These are phyloP conservation scores for Ogataea ganodermae DNA, from an alignment of 805 yeast genomes.

Conservation along the genomic window DNA sequence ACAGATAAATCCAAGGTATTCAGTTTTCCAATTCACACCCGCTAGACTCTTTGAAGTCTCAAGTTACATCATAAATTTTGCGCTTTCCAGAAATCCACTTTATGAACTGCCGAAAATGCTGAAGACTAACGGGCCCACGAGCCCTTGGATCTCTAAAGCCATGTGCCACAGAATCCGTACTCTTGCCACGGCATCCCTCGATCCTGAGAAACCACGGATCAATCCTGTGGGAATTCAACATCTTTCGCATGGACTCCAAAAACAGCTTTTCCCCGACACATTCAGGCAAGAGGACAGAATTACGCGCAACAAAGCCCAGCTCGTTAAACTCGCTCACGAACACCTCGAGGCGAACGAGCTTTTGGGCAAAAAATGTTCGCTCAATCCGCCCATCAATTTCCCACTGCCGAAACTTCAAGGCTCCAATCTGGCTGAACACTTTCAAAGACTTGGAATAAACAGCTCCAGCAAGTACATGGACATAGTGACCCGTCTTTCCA, in stretches of 20 bases:
- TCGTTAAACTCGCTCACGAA: constrained; percentile 55
- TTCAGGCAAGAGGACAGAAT: constrained; percentile 22
- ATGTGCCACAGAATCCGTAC: background rate
- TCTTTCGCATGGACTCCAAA: constrained; percentile 57
- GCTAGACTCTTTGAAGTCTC: no score
- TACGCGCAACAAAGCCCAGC: constrained; percentile 34
- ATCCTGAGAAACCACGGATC: constrained; percentile 48
- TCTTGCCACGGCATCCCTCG: background rate
- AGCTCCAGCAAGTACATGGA: constrained; percentile 61
- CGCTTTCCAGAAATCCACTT: no score
- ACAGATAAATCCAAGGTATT: no score
- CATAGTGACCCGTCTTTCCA: constrained; percentile 48
- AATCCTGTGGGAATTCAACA: constrained; percentile 85
- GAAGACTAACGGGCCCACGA: background rate
- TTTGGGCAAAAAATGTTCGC: constrained; percentile 72
- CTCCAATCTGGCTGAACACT: constrained; percentile 76
- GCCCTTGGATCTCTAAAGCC: background rate
- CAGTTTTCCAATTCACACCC: no score
- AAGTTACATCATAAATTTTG: no score
- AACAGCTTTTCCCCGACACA: constrained; percentile 56
- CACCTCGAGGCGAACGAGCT: constrained; percentile 64
- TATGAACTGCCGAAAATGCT: background rate
- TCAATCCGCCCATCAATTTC: constrained; percentile 58
- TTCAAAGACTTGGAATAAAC: constrained; percentile 63
- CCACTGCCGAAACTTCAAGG: constrained; percentile 78